These are phyloP conservation scores for Pythium phragmiticola DNA, from an alignment of 352 stramenopile species.

Conservation along the genomic window DNA sequence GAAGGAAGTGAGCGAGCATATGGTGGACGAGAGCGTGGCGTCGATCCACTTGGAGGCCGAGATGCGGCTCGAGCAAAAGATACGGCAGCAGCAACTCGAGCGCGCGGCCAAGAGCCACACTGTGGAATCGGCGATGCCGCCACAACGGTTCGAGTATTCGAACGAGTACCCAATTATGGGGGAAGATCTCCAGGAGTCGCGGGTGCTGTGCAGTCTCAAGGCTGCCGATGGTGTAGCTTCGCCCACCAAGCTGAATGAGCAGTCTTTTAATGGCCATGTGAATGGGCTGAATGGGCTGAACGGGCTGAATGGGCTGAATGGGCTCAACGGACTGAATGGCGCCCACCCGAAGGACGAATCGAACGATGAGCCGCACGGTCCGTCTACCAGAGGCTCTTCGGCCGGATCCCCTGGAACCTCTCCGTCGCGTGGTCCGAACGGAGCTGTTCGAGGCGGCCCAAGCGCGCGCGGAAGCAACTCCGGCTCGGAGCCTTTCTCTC, in stretches of 20 bases:
- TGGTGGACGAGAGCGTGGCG: slow-evolving; percentile 70
- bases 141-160: slow-evolving; percentile 25
- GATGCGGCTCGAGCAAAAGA: slow-evolving; percentile 75
- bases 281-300: slow-evolving; percentile 32
- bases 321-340: slow-evolving; percentile 33
- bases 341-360: not conserved
- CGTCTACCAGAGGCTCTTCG: not conserved
- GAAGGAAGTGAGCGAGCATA: slow-evolving; percentile 59
- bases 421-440: slow-evolving; percentile 25
- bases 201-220: slow-evolving; percentile 14
- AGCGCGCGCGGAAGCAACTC: slow-evolving; percentile 6
- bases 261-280: slow-evolving; percentile 20
- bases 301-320: slow-evolving; percentile 25
- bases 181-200: slow-evolving; percentile 1
- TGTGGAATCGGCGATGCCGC: not conserved
- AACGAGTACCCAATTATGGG: slow-evolving; percentile 12
- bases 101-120: slow-evolving; percentile 7
- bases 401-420: not conserved
- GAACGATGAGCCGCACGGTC: not conserved
- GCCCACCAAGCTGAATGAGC: slow-evolving; percentile 16
- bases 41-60: slow-evolving; percentile 73
- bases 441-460: slow-evolving; percentile 22
- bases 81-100: slow-evolving; percentile 36
- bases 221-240: slow-evolving; percentile 1
- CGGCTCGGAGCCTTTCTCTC: slow-evolving; percentile 61